Base-by-base conservation (phyloP, 768 basidiomycete species). In the Amanita muscaria region DNA sequence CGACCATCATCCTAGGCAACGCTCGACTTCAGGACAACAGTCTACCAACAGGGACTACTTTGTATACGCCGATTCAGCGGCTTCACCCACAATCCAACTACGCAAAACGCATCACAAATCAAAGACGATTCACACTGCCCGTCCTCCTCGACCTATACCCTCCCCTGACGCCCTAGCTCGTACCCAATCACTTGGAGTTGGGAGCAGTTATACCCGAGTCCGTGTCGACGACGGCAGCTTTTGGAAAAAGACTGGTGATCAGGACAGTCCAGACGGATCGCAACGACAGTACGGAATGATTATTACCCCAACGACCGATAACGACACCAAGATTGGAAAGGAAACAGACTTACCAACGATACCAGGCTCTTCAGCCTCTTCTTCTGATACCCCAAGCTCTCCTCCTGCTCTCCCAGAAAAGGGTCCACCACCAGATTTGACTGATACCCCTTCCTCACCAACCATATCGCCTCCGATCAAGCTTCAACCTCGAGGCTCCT, bases 311-410 rank as follows among this genome's bases (percentile, higher is more conserved):
- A 34, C 33, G 30, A 33, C 24, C 2, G 40, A 33, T 15, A 11
- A 19, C 15, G 30, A 29, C 2, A 42, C 41, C 5, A 25, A 25
- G 25, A 41, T 30, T 16, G 40, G 31, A 2, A 41, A 30, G 29
- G 16, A 18, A 10, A 25, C 40, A 30, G 29, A 41, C 16, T 21
- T 42, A 4, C 41, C 41, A 18, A 42, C 41, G 4, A 42, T 42
- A 14, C 41, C 41, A 16, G 41, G 41, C 19, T 42, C 41, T 22
- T 42, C 41, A 12, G 41, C 31, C 30, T 42, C 41, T 16, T 42
- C 41, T 1, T 16, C 4, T n/a, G 24, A 40, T 40, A 25, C 38
- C 38, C 38, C 23, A n/a, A n/a, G 10, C 8, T n/a, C n/a, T n/a
- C 15, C 41, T 3, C 22, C 41, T n/a, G 15, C 14, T 36, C 10